These are phyloP conservation scores for Bipolaris sorokiniana DNA, from an alignment of 2,329 filamentous ascomycete genomes.

Conservation along the genomic window DNA sequence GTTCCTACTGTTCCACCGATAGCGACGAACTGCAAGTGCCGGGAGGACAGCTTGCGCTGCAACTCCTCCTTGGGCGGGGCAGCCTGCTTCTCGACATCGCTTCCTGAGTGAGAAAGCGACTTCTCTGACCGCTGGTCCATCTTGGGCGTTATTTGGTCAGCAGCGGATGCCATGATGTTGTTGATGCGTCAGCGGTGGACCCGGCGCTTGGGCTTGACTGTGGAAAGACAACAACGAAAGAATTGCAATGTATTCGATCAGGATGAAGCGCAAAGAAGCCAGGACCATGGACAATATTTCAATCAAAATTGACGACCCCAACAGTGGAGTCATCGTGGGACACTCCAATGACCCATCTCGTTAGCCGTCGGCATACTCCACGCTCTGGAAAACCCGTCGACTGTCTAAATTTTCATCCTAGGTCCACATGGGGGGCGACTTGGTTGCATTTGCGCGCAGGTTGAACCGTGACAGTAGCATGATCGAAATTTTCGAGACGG, in stretches of 20 bases:
- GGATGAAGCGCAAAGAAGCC: constrained; percentile 22
- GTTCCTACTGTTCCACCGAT: constrained; percentile 57
- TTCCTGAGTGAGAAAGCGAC: constrained; percentile 36
- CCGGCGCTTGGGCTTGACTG: constrained; percentile 18
- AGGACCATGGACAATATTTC: constrained; percentile 30
- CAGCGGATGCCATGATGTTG: constrained; percentile 36
- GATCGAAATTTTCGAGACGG: constrained; percentile 38
- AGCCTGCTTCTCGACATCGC: constrained; percentile 47
- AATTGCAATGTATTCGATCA: constrained; percentile 21
- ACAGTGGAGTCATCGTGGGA: constrained; percentile 28
- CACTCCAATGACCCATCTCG: constrained; percentile 22
- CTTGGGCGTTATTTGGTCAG: constrained; percentile 36
- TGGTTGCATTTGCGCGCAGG: constrained; percentile 21
- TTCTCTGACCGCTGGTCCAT: constrained; percentile 41
- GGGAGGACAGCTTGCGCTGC: constrained; percentile 46
- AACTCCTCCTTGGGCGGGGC: constrained; percentile 34
- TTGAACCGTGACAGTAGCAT: constrained; percentile 28
- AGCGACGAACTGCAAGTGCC: constrained; percentile 50
- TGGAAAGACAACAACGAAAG: constrained; percentile 14
- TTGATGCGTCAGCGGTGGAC: constrained; percentile 13
- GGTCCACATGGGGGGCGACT: constrained; percentile 38
- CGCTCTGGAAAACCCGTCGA: constrained; percentile 32
- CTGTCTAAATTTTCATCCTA: constrained; percentile 41
- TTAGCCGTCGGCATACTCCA: constrained; percentile 36
- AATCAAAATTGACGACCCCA: constrained; percentile 19